Conservation (phyloP, 1,284 basidiomycete genomes). For the Trichosporon ovoides region DNA sequence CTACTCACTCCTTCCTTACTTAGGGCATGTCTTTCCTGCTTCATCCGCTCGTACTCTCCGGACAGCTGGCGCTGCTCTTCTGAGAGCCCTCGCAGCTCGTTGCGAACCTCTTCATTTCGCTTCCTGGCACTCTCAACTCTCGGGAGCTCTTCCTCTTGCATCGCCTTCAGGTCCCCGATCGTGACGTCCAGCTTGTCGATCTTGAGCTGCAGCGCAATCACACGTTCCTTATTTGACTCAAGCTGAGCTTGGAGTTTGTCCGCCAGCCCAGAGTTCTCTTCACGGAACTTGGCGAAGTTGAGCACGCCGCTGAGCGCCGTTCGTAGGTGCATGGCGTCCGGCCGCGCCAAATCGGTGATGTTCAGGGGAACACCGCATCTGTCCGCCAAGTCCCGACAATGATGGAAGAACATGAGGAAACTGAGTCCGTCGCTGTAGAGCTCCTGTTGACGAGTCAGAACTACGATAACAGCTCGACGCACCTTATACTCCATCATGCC, state of each 20-base stretch:
- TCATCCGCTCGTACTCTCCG: slow-evolving; percentile 58
- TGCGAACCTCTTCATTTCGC: slow-evolving; percentile 60
- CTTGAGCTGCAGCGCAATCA: slow-evolving; percentile 53
- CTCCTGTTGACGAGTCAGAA: slow-evolving; percentile 53
- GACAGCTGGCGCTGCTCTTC: slow-evolving; percentile 56
- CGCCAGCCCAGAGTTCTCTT: slow-evolving; percentile 29
- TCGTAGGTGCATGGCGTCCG: slow-evolving; percentile 65
- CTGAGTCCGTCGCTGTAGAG: slow-evolving; percentile 58
- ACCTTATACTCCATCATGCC: slow-evolving; percentile 54
- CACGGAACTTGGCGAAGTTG: slow-evolving; percentile 79
- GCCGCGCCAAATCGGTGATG: slow-evolving; percentile 65
- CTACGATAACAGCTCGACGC: slow-evolving; percentile 15
- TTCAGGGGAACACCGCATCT: slow-evolving; percentile 73
- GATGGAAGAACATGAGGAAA: slow-evolving; percentile 61
- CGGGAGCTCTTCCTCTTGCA: slow-evolving; percentile 66
- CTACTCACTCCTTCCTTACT: slow-evolving; percentile 25
- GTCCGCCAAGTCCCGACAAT: slow-evolving; percentile 62
- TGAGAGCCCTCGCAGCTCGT: slow-evolving; percentile 59
- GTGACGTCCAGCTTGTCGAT: slow-evolving; percentile 55
- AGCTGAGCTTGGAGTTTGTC: slow-evolving; percentile 20
- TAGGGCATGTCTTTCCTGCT: slow-evolving; percentile 52
- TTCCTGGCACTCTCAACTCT: slow-evolving; percentile 58
- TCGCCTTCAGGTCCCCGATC: slow-evolving; percentile 61
- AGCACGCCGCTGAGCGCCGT: slow-evolving; percentile 76
- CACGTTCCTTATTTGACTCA: slow-evolving; percentile 13